These are phyloP conservation scores for Oryza officinalis DNA, from an alignment of 176 grass and related monocot genomes.

Conservation along the genomic window DNA sequence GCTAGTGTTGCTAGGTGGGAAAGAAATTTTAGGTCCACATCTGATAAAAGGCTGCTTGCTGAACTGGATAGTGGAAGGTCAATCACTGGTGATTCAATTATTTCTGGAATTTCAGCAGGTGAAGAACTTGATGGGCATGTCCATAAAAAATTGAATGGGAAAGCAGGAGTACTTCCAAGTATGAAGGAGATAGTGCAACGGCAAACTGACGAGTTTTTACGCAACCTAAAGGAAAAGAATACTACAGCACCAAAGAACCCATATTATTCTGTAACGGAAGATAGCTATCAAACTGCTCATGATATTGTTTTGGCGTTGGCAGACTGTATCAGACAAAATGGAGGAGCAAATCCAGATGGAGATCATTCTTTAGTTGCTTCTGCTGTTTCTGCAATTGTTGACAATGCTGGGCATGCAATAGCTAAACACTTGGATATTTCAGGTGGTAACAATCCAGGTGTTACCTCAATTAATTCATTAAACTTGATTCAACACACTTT, in stretches of 20 bases:
- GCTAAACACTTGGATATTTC: constrained; percentile 82
- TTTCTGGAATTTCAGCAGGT: constrained; percentile 55
- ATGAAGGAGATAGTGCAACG: constrained; percentile 95
- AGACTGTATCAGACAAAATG: constrained; percentile 83
- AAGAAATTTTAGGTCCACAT: constrained; percentile 69
- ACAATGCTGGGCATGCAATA: constrained; percentile 67
- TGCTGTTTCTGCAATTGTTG: constrained; percentile 90
- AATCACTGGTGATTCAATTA: constrained; percentile 73
- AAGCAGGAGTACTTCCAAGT: constrained; percentile 60
- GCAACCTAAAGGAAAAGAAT: constrained; percentile 77
- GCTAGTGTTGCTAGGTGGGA: constrained; percentile 81
- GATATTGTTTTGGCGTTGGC: constrained; percentile 73
- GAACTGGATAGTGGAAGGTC: constrained; percentile 86
- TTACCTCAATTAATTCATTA: constrained; percentile 55
- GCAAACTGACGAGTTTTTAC: constrained; percentile 62
- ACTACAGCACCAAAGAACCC: constrained; percentile 50
- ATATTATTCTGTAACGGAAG: constrained; percentile 63
- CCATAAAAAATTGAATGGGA: constrained; percentile 72
- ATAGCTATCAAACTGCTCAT: constrained; percentile 84
- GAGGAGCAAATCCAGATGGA: constrained; percentile 63
- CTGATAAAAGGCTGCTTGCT: constrained; percentile 82
- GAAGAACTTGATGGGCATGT: constrained; percentile 81
- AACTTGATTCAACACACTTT: constrained; percentile 71
- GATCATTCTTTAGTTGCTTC: constrained; percentile 77
- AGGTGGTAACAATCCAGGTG: constrained; percentile 69